Percentiles rank a stretch among this genome's conserved stretches.
These are phyloP conservation scores for Carpinus fangiana DNA, from an alignment of 306 rosid genomes.

Conservation along the genomic window DNA sequence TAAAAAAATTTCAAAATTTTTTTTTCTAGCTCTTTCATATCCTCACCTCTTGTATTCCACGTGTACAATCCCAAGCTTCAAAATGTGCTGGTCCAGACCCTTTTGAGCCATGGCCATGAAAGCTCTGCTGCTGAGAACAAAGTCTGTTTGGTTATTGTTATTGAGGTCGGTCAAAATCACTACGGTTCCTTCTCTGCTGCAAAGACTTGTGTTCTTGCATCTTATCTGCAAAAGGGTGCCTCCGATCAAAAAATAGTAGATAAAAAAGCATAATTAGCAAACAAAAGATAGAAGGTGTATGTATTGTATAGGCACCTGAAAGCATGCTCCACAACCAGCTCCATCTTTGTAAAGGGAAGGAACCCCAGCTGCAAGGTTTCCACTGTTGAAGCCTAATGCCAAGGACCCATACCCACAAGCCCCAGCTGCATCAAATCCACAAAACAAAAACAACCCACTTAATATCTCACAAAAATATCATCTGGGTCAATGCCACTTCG, in stretches of 20 bases:
- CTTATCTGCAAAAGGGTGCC: conserved; percentile 54
- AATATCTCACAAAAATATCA: conserved; percentile 7
- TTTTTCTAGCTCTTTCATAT: background rate
- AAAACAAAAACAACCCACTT: conserved; percentile 17
- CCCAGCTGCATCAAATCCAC: conserved; percentile 59
- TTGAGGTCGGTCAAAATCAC: conserved; percentile 75
- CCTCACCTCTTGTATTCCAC: conserved; percentile 79
- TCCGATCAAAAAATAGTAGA: background rate
- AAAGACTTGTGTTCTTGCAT: conserved; percentile 59
- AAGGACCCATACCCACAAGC: conserved; percentile 90
- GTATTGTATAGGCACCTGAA: conserved; percentile 46
- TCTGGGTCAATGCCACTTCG: background rate
- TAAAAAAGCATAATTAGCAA: background rate
- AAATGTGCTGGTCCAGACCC: conserved; percentile 40
- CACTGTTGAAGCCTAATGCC: conserved; percentile 52
- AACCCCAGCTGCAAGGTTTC: conserved; percentile 65
- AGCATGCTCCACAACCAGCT: conserved; percentile 90
- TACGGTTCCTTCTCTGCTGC: conserved; percentile 56
- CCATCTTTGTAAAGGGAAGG: conserved; percentile 69
- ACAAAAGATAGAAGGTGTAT: background rate
- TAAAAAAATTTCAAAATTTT: too few species aligned
- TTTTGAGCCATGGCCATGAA: conserved; percentile 66
- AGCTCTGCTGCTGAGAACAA: conserved; percentile 76
- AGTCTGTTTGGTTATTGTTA: conserved; percentile 49
- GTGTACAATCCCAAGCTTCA: conserved; percentile 67